Evolutionary conservation across 805 yeast species (phyloP), one percentile per base, ranked within the genome.

Genomic region (Ogataea trehalophila): DNA sequence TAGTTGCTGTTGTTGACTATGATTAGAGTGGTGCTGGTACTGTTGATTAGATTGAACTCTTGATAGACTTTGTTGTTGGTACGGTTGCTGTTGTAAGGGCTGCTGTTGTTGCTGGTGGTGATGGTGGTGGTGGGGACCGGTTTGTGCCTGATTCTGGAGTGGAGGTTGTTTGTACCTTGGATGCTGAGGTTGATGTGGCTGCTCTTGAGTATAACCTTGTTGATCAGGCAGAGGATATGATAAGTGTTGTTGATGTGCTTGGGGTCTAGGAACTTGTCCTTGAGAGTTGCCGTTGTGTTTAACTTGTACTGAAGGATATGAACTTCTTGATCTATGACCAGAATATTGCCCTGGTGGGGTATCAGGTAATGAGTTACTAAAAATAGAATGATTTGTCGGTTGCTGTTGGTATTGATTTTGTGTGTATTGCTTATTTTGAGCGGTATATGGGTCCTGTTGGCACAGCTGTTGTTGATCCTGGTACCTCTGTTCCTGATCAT

Each of bases 131-230:
- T 39, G 43, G 33, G 29, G 48, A 11, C 42, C 49, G 14, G 11
- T 11, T 37, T 37, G 23, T 13, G 13, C 6, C 26, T 20, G 13
- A 23, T 5, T 23, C 37, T 51, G 55, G 16, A 51, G 26, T 6
- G 55, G 53, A 41, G 49, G 55, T 2, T 36, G 40, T 15, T 46
- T 46, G 35, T 45, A 50, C 17, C 47, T 14, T 15, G 40, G 45
- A n/a, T 33, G 45, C 15, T 33, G 49, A n/a, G n/a, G n/a, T n/a
- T n/a, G n/a, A n/a, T n/a, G n/a, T n/a, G n/a, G n/a, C n/a, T n/a
- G n/a, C n/a, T n/a, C n/a, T n/a, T n/a, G n/a, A 37, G 34, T 17
- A 6, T 26, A 26, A 11, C 11, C 31, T 26, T 26, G 31, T 26
- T 26, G 9, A 26, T 8, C 31, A 26, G 31, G 7, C 11, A 3